Conservation (phyloP, 2,329 filamentous ascomycete genomes). For the Chalaropsis ovoidea region DNA sequence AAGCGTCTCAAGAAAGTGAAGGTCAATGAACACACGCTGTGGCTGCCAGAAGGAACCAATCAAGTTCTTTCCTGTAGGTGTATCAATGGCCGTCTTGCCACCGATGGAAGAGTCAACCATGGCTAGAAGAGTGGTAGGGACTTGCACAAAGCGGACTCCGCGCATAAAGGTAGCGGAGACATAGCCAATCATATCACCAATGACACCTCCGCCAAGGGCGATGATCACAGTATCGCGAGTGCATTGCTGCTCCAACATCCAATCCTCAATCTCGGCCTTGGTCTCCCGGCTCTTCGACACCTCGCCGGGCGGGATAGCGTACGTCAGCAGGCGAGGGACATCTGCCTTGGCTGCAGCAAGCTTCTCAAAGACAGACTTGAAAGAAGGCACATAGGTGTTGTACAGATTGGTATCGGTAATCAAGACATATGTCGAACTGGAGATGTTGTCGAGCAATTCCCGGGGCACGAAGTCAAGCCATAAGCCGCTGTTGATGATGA, state of each 20-base stretch:
- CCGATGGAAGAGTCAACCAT: conserved; percentile 99
- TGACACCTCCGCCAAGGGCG: conserved; percentile 88
- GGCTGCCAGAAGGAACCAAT: conserved; percentile 97
- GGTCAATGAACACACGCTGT: conserved; percentile 83
- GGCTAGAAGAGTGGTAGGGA: conserved; percentile 83
- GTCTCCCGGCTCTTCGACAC: conserved; percentile 87
- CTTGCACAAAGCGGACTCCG: conserved; percentile 89
- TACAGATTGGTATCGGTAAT: conserved; percentile 92
- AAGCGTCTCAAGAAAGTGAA: conserved; percentile 81
- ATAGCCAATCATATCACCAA: conserved; percentile 96
- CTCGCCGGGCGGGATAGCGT: conserved; percentile 82
- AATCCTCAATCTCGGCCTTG: conserved; percentile 93
- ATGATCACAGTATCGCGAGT: conserved; percentile 91
- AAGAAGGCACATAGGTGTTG: conserved; percentile 67
- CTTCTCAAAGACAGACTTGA: conserved; percentile 41
- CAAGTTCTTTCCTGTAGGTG: conserved; percentile 88
- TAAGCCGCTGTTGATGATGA: conserved; percentile 82
- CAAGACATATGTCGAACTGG: conserved; percentile 86
- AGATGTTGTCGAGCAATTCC: conserved; percentile 67
- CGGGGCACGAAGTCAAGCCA: conserved; percentile 73
- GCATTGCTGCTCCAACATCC: conserved; percentile 87
- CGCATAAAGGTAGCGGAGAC: conserved; percentile 98
- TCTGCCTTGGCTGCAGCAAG: conserved; percentile 31
- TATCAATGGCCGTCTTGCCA: conserved; percentile 96
- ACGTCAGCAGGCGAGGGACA: conserved; percentile 64